These are phyloP conservation scores for Obelidium mucronatum DNA, from an alignment of 192 early-diverging fungal species.

Conservation along the genomic window DNA sequence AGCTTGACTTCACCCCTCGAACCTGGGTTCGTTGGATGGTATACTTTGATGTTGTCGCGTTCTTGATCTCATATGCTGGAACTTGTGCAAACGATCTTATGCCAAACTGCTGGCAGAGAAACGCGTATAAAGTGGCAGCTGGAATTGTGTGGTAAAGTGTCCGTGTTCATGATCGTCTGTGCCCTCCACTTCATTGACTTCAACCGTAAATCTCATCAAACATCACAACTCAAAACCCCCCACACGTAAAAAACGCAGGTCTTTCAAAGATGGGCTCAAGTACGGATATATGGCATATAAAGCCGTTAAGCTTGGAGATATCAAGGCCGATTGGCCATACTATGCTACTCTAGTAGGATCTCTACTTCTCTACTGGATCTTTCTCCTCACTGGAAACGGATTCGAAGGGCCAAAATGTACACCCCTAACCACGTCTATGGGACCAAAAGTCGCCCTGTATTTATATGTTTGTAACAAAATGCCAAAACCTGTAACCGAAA, in stretches of 20 bases:
- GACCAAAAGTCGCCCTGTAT: not conserved
- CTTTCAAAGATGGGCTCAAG: conserved; percentile 13
- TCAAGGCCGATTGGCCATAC: not conserved
- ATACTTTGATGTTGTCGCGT: conserved; percentile 9
- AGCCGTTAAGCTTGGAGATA: not conserved
- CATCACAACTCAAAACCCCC: too few relatives aligned
- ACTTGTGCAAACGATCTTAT: conserved; percentile 16
- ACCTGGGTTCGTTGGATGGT: conserved; percentile 25
- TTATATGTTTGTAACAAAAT: too few relatives aligned
- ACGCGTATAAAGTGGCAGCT: not conserved
- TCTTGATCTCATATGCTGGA: not conserved
- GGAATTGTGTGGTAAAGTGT: not conserved
- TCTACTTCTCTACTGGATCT: conserved; percentile 8
- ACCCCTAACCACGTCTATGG: too few relatives aligned
- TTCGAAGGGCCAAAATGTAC: not conserved
- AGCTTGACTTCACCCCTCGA: conserved; percentile 13
- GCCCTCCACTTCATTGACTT: too few relatives aligned
- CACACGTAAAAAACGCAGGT: too few relatives aligned
- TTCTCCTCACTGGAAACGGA: not conserved
- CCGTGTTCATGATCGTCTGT: too few relatives aligned
- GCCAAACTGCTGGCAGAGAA: conserved; percentile 7
- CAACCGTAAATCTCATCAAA: too few relatives aligned
- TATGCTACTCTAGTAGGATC: not conserved
- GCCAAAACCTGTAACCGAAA: too few relatives aligned
- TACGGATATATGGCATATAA: conserved; percentile 22